These are phyloP conservation scores for Neopestalotiopsis sp. DNA, from an alignment of 2,329 filamentous ascomycete genomes.

Conservation along the genomic window DNA sequence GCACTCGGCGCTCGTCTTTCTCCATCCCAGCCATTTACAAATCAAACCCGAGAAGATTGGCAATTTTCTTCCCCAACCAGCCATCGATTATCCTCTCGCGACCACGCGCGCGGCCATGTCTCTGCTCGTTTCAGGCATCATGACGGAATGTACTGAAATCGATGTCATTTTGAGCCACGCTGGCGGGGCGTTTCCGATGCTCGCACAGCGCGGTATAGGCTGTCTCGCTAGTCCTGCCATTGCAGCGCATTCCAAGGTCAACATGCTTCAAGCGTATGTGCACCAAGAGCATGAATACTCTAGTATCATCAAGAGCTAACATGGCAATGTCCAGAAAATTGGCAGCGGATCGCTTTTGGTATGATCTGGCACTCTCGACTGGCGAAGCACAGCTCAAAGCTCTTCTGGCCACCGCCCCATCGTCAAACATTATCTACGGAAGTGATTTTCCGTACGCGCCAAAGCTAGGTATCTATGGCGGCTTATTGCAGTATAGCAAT, in stretches of 20 bases:
- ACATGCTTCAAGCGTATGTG: background rate
- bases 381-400: constrained; percentile 32
- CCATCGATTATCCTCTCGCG: constrained; percentile 45
- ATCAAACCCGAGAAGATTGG: constrained; percentile 15
- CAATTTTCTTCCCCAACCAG: constrained; percentile 28
- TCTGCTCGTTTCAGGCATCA: constrained; percentile 40
- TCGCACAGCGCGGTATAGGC: constrained; percentile 35
- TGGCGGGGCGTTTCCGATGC: constrained; percentile 47
- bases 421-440: constrained; percentile 38
- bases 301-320: background rate
- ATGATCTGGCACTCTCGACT: constrained; percentile 38
- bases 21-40: constrained; percentile 28
- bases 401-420: constrained; percentile 33
- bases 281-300: constrained; percentile 12
- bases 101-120: constrained; percentile 47
- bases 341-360: constrained; percentile 37
- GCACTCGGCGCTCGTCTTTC: constrained; percentile 30
- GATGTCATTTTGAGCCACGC: constrained; percentile 52
- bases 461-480: background rate
- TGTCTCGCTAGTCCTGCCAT: background rate
- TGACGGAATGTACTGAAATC: constrained; percentile 35
- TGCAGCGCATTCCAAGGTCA: background rate
- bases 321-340: constrained; percentile 14
- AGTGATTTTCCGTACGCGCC: constrained; percentile 42
- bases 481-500: background rate